Evolutionary conservation across 2,329 filamentous ascomycete species (phyloP), one percentile per base, ranked within the genome.

Genomic region (Ascochyta rabiei): DNA sequence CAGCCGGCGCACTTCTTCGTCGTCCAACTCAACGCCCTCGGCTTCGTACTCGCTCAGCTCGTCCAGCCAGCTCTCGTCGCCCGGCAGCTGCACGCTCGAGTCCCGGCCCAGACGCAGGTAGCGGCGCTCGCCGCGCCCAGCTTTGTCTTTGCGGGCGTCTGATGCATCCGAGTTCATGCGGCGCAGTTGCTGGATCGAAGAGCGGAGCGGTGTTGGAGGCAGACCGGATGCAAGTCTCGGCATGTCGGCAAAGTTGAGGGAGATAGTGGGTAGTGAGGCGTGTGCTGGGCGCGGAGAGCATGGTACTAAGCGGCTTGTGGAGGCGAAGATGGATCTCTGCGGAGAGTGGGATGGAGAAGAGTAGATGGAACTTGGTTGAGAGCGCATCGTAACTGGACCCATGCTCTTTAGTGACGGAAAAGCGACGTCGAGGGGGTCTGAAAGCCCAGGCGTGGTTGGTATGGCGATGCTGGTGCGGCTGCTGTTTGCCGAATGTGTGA

Each of bases 161-260:
- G 45, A 47, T 2, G 73, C 70, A 47, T 79, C 76, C 23, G 72
- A 76, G 59, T 80, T 79, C 77, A 79, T 79, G 18, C 77, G 69
- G 6, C 78, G 66, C 3, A 80, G 66, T 16, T 72, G 72, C 54
- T 69, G 68, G 37, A 78, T 75, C 7, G 74, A 75, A 28, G 71
- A 69, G 13, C 76, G 71, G 4, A 79, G 61, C 12, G 72, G 70
- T 48, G 71, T 71, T 1, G 72, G 66, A 67, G 2, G 58, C 0
- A 60, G 57, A 0, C 57, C 55, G 5, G 67, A 65, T 0, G 39
- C 23, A 1, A 73, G 62, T 1, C 49, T 60, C 0, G 69, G 70
- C 38, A 71, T 58, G 37, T 55, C 47, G 3, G 52, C 41, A 40
- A 71, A 67, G 54, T 70, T 62, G 16, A 69, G 58, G 16, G 57